Evolutionary conservation across 352 stramenopile genomes (phyloP).

Genomic region (Globisporangium alternatum): DNA sequence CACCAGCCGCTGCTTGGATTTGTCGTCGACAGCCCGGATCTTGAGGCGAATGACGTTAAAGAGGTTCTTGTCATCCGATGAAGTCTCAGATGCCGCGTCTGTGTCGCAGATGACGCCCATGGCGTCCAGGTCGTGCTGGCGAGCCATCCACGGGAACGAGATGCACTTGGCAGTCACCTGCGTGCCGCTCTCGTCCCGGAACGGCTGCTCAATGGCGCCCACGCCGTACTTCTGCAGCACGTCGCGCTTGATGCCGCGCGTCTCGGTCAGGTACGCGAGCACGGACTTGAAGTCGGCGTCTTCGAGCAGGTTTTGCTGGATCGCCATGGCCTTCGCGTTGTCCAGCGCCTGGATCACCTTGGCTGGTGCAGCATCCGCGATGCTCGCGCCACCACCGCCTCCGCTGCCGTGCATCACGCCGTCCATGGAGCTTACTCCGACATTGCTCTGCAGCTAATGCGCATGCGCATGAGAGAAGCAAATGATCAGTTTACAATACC

Average conservation of each 20-base stretch:
- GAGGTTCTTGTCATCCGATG: slow-evolving; percentile 61
- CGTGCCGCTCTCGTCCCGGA: slow-evolving; percentile 59
- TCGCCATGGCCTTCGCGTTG: slow-evolving; percentile 81
- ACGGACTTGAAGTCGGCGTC: slow-evolving; percentile 58
- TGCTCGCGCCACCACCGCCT: slow-evolving; percentile 9
- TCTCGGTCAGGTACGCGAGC: slow-evolving; percentile 69
- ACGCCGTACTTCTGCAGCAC: slow-evolving; percentile 89
- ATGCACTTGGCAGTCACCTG: slow-evolving; percentile 80
- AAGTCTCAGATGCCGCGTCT: slow-evolving; percentile 16
- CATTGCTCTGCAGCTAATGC: slow-evolving; percentile 43
- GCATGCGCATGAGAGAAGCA: neutral
- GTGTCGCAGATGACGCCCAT: slow-evolving; percentile 77
- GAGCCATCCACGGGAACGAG: slow-evolving; percentile 96
- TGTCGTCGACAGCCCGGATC: slow-evolving; percentile 81
- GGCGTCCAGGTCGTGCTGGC: slow-evolving; percentile 65
- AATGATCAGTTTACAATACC: neutral
- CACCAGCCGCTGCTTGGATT: slow-evolving; percentile 83
- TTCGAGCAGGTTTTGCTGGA: slow-evolving; percentile 79
- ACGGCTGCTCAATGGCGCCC: slow-evolving; percentile 86
- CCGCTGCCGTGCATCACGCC: slow-evolving; percentile 37
- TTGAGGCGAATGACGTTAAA: slow-evolving; percentile 85
- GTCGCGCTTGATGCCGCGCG: slow-evolving; percentile 59
- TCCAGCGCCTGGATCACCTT: slow-evolving; percentile 80
- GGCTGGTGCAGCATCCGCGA: slow-evolving; percentile 25
- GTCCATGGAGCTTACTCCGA: slow-evolving; percentile 41